A percentile compares a stretch with the other conserved stretches of the same genome.
These are phyloP conservation scores for Coniosporium tulheliwenetii DNA, from an alignment of 2,329 filamentous ascomycete genomes.

Conservation along the genomic window DNA sequence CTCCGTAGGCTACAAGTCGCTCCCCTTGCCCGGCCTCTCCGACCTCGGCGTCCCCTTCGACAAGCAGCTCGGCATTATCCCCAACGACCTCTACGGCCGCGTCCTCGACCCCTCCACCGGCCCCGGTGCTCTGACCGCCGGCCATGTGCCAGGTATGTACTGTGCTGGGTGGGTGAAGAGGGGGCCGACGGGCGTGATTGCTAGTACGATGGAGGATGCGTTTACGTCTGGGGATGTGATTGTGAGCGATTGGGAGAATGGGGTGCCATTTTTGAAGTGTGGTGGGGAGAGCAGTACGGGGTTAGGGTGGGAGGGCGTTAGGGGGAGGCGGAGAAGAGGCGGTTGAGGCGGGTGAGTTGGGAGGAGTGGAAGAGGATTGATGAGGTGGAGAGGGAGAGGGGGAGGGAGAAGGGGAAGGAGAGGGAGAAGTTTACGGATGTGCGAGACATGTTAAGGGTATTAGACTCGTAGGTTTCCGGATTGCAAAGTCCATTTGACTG, in stretches of 20 bases:
- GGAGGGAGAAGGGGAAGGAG: conserved; percentile 53
- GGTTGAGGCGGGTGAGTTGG: conserved; percentile 58
- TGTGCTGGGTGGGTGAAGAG: conserved; percentile 94
- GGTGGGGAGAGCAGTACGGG: conserved; percentile 21
- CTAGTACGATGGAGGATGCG: conserved; percentile 88
- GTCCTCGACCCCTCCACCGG: conserved; percentile 34
- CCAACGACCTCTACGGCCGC: conserved; percentile 67
- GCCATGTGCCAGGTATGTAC: conserved; percentile 59
- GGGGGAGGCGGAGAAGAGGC: conserved; percentile 39
- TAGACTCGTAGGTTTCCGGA: conserved; percentile 12
- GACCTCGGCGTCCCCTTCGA: conserved; percentile 70
- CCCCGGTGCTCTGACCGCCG: conserved; percentile 25
- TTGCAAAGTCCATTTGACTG: too few relatives aligned
- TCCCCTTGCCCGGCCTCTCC: conserved; percentile 57
- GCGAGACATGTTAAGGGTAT: conserved; percentile 39
- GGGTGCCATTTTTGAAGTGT: conserved; percentile 31
- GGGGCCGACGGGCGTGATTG: conserved; percentile 89
- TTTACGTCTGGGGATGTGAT: conserved; percentile 81
- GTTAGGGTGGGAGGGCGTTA: conserved; percentile 65
- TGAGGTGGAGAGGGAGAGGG: conserved; percentile 53
- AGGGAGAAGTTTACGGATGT: conserved; percentile 51
- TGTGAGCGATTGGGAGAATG: conserved; percentile 52
- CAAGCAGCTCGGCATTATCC: conserved; percentile 54
- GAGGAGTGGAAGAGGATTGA: conserved; percentile 78
- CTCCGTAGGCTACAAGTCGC: conserved; percentile 87